Evolutionary conservation across 2,329 filamentous ascomycete genomes (phyloP).

Genomic region (Ophioceras dolichostomum): DNA sequence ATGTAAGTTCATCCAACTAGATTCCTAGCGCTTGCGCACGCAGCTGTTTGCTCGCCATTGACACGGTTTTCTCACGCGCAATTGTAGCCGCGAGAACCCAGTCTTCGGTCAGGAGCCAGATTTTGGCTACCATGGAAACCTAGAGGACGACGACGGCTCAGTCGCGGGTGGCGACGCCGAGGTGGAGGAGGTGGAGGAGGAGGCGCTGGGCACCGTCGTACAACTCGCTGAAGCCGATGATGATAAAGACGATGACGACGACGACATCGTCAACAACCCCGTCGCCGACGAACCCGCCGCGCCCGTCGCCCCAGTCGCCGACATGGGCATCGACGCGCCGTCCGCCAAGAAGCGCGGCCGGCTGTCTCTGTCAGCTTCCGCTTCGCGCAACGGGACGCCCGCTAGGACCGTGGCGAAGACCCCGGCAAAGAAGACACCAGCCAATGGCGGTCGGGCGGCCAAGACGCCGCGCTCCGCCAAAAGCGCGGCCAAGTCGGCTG

Average conservation of each 20-base stretch:
- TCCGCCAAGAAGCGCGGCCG: conserved; percentile 4
- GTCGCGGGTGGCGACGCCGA: neutral
- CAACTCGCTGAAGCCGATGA: neutral
- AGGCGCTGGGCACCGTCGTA: neutral
- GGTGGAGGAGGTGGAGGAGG: neutral
- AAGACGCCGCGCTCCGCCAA: conserved; percentile 1
- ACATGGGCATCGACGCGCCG: neutral
- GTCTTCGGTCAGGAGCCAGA: conserved; percentile 1
- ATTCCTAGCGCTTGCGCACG: conserved; percentile 1
- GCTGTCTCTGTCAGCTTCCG: neutral
- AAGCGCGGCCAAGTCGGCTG: neutral
- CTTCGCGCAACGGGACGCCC: conserved; percentile 2
- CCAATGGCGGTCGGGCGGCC: no score
- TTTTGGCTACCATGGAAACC: no score
- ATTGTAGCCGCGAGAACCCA: conserved; percentile 2
- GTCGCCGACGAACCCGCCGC: neutral
- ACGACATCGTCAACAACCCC: neutral
- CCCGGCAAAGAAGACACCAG: no score
- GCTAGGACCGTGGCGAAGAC: conserved; percentile 3
- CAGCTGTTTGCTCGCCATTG: no score
- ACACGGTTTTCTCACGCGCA: no score
- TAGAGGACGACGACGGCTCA: neutral
- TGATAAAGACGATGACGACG: neutral
- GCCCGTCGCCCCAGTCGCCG: no score
- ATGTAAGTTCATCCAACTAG: neutral